Evolutionary conservation across 495 filamentous ascomycete genomes (phyloP).

Genomic region (Mytilinidion resinicola): DNA sequence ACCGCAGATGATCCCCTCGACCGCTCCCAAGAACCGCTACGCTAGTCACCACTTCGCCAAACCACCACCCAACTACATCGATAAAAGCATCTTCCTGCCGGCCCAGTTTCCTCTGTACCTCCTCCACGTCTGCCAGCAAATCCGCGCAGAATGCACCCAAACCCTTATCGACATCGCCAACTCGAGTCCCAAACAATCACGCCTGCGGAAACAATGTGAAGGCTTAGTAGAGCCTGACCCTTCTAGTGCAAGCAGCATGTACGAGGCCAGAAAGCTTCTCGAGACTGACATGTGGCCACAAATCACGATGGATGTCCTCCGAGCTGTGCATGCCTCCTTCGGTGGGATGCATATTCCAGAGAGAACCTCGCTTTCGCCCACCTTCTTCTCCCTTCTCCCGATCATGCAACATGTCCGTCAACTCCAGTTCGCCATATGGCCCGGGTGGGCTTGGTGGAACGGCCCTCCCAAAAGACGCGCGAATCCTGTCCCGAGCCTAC

Average conservation of each 20-base stretch:
- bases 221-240: background rate
- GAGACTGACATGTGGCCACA: conserved; percentile 6
- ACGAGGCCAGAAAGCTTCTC: background rate
- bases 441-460: conserved; percentile 12
- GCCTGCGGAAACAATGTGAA: background rate
- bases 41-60: background rate
- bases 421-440: conserved; percentile 14
- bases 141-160: conserved; percentile 12
- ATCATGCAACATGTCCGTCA: conserved; percentile 1
- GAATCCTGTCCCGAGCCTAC: background rate
- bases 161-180: background rate
- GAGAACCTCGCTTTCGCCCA: conserved; percentile 9
- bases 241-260: background rate
- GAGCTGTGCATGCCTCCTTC: background rate
- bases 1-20: conserved; percentile 10
- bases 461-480: background rate
- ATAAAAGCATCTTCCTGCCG: conserved; percentile 14
- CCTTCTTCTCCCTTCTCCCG: conserved; percentile 10
- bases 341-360: conserved; percentile 5
- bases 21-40: background rate
- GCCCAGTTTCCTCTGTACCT: conserved; percentile 6
- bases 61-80: conserved; percentile 7
- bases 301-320: conserved; percentile 8
- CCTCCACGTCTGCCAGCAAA: conserved; percentile 10
- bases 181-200: background rate